Evolutionary conservation across 768 basidiomycete genomes (phyloP).

Genomic region (Pleurotus eryngii): DNA sequence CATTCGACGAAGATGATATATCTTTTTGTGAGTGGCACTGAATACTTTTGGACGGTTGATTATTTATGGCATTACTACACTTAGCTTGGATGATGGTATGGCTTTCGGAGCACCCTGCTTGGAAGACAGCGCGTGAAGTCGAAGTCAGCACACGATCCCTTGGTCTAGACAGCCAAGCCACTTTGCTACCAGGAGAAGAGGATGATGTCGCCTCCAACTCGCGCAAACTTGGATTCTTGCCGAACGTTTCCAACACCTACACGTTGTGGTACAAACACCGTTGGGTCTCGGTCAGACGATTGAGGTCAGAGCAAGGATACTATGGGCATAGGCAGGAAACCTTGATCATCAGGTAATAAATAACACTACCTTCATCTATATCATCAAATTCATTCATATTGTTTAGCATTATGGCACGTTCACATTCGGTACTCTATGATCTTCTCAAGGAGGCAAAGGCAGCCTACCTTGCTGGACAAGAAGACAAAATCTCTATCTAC

Average conservation of each 20-base stretch:
- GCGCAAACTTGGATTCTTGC: conserved; percentile 40
- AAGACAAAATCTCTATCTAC: conserved; percentile 50
- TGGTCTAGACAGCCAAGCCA: conserved; percentile 27
- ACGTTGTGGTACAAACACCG: conserved; percentile 49
- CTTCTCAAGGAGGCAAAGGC: conserved; percentile 55
- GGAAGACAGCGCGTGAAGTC: conserved; percentile 53
- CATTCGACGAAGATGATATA: conserved; percentile 56
- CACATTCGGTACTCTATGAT: conserved; percentile 42
- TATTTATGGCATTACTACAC: not conserved
- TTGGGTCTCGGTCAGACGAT: conserved; percentile 36
- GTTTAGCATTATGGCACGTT: conserved; percentile 47
- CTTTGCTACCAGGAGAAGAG: conserved; percentile 35
- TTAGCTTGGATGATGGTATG: conserved; percentile 72
- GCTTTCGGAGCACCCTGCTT: conserved; percentile 60
- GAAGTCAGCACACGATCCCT: conserved; percentile 44
- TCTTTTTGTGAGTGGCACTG: conserved; percentile 43
- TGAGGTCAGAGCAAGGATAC: conserved; percentile 27
- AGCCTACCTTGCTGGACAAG: conserved; percentile 47
- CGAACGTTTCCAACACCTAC: conserved; percentile 35
- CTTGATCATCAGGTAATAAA: conserved; percentile 39
- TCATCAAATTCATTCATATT: not conserved
- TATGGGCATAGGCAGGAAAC: conserved; percentile 33
- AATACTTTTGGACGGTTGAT: no score
- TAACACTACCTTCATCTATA: not conserved
- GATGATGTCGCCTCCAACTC: conserved; percentile 23